Evolutionary conservation across 225 moss, liverwort and hornwort species (phyloP).

Genomic region (Bryum argenteum): DNA sequence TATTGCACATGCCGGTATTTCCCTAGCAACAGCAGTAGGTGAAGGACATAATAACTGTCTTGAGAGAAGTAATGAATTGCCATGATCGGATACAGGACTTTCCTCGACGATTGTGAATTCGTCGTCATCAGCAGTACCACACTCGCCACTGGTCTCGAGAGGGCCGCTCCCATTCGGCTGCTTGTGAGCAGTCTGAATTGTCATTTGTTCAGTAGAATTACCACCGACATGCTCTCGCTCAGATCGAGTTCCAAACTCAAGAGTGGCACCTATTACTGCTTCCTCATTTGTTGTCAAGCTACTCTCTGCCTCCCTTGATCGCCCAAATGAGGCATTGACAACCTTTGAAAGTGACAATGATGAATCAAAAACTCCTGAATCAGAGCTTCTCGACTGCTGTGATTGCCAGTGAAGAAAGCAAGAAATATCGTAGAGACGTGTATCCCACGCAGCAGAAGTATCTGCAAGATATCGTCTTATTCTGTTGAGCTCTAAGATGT

Average conservation of each 20-base stretch:
- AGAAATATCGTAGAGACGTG: constrained; percentile 51
- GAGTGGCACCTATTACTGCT: constrained; percentile 12
- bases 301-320: constrained; percentile 34
- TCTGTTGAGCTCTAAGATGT: constrained; percentile 74
- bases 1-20: constrained; percentile 25
- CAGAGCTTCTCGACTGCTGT: constrained; percentile 58
- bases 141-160: constrained; percentile 26
- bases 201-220: constrained; percentile 23
- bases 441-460: constrained; percentile 62
- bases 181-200: constrained; percentile 29
- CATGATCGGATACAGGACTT: constrained; percentile 17
- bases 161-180: constrained; percentile 18
- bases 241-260: constrained; percentile 30
- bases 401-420: constrained; percentile 46
- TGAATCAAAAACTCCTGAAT: constrained; percentile 62
- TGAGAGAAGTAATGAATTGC: constrained; percentile 24
- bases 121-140: constrained; percentile 29
- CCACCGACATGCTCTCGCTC: constrained; percentile 28
- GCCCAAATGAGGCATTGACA: constrained; percentile 48
- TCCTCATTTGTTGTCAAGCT: constrained; percentile 36
- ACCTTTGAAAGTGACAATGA: constrained; percentile 48
- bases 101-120: constrained; percentile 33
- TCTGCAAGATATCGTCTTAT: constrained; percentile 64
- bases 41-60: constrained; percentile 37
- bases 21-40: constrained; percentile 30